Base-by-base conservation (phyloP, 2,329 filamentous ascomycete species). In the Botrytis fragariae region DNA sequence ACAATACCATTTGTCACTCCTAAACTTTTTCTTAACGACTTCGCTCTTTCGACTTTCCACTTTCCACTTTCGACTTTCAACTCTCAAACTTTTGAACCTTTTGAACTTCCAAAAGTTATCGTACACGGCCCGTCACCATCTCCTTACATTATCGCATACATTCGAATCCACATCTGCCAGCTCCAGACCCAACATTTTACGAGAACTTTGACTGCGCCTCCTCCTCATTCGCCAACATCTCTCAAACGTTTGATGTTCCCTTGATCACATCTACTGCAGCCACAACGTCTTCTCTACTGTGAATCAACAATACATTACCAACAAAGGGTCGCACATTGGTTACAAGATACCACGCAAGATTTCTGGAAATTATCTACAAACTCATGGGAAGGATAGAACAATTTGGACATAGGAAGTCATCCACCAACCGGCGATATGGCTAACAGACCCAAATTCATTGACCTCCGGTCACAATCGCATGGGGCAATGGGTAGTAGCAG, bases 381-480 rank as follows among this genome's bases (percentile, higher is more conserved):
- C 51, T 61, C 57, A 59, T 45, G 51, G 39, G 54, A 70, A 70
- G 42, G 68, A 37, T 45, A 62, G 42, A 70, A 57, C 45, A 54
- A 39, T 51, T 71, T 48, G 69, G 68, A 70, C 59, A 71, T n/a
- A 51, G 25, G 37, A 62, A 54, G 69, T 62, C 60, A 60, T 73
- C 29, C 35, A 59, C 62, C n/a, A 62, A 57, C 29, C 71, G 44
- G 42, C 59, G 51, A 37, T 48, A 81, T 81, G 80, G 76, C 79
- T 51, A 75, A 73, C 62, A 76, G 79, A 74, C 80, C 80, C 35
- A 75, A 75, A 51, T 79, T 76, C 64, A 80, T 82, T 68, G 80
- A 81, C 71, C 72, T 79, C 20, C 77, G 78, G 73, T 79, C 79
- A 39, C 79, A 79, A 62, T 79, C 79, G 32, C 74, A 79, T 74